phyloP scores from a whole-genome alignment of 495 filamentous ascomycete genomes.

The Opeltia flavorubescens region DNA sequence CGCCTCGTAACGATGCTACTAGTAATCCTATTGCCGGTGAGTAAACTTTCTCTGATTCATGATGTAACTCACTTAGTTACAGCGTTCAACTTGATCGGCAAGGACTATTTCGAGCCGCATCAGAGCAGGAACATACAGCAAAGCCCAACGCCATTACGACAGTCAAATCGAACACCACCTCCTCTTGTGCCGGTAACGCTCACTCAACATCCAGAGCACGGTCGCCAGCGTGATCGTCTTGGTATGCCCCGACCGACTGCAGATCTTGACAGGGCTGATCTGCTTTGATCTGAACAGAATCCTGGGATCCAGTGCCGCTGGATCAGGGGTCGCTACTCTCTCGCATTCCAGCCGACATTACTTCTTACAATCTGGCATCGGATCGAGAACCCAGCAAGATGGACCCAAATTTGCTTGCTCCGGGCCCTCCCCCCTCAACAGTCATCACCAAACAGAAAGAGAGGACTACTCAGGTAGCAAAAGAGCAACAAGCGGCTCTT shows the following conservation, averaged over 20 bases:
- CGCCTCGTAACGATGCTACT: background rate
- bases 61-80: background rate
- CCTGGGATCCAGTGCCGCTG: background rate
- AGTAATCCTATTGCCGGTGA: background rate
- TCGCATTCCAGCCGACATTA: background rate
- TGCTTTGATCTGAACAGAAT: background rate
- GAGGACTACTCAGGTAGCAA: slow-evolving; percentile 34
- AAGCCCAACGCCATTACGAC: too few species aligned
- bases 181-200: too few species aligned
- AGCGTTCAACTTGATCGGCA: background rate
- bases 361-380: background rate
- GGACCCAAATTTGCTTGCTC: slow-evolving; percentile 26
- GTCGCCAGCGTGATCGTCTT: too few species aligned
- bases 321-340: background rate
- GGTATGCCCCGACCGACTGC: too few species aligned
- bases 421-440: slow-evolving; percentile 27
- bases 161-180: too few species aligned
- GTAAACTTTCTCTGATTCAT: background rate
- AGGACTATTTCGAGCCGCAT: background rate
- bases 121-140: background rate
- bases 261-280: too few species aligned
- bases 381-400: background rate
- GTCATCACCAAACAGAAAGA: slow-evolving; percentile 35
- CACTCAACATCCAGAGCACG: too few species aligned
- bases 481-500: slow-evolving; percentile 34